Percentiles rank a stretch among this genome's conserved stretches.
phyloP scores from a whole-genome alignment of 2,329 filamentous ascomycete genomes.

The Aureobasidium sp. region DNA sequence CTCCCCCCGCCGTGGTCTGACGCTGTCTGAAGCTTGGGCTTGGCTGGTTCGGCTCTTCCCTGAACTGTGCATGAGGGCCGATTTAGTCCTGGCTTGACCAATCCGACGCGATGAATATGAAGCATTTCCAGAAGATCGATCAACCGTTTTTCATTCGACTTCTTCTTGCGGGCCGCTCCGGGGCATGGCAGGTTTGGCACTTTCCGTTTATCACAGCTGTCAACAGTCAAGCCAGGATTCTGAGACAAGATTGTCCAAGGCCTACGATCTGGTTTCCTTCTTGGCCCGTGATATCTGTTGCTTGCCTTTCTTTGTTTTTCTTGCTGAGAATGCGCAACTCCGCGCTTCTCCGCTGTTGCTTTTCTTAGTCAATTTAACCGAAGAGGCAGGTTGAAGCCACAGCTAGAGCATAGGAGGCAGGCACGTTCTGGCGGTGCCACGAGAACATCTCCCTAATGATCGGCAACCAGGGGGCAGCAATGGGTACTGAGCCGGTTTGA shows the following conservation, averaged over 20 bases:
- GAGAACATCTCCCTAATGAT: constrained; percentile 10
- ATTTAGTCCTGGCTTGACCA: not conserved
- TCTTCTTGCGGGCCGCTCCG: constrained; percentile 17
- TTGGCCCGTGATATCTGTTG: not conserved
- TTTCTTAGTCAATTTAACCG: constrained; percentile 9
- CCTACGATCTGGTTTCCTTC: not conserved
- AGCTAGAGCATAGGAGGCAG: not conserved
- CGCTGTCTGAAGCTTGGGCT: constrained; percentile 13
- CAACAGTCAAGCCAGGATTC: constrained; percentile 12
- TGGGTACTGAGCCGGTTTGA: not conserved
- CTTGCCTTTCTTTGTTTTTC: not conserved
- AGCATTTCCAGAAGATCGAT: constrained; percentile 18
- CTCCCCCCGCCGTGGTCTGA: constrained; percentile 14
- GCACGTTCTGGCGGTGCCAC: constrained; percentile 10
- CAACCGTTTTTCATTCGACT: constrained; percentile 14
- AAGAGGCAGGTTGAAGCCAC: constrained; percentile 8
- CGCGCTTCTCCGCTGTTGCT: constrained; percentile 3
- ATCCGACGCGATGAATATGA: constrained; percentile 2
- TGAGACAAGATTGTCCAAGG: constrained; percentile 4
- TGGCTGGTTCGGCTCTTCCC: constrained; percentile 14
- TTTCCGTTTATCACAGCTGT: constrained; percentile 13
- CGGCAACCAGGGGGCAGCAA: constrained; percentile 2
- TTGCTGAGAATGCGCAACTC: not conserved
- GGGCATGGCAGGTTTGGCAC: constrained; percentile 17
- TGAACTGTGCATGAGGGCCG: constrained; percentile 8